Evolutionary conservation across 495 filamentous ascomycete genomes (phyloP).

Genomic region (Penicillium cosmopolitanum): DNA sequence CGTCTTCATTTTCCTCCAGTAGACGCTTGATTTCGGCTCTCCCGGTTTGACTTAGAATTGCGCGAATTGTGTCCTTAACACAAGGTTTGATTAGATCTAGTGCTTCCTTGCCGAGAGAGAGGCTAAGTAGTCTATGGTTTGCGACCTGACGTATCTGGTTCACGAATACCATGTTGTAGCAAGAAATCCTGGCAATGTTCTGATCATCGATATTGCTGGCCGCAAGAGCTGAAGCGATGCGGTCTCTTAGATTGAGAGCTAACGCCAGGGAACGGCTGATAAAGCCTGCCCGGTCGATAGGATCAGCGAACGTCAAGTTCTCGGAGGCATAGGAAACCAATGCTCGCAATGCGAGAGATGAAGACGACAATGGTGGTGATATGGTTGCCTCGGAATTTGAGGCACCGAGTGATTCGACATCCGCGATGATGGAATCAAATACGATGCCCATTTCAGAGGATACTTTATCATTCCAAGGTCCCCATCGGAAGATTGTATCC

Average conservation of each 20-base stretch:
- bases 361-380: slow-evolving; percentile 4
- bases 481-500: slow-evolving; percentile 62
- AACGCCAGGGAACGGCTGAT: slow-evolving; percentile 37
- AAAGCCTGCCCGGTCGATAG: slow-evolving; percentile 48
- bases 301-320: slow-evolving; percentile 55
- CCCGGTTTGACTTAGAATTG: slow-evolving; percentile 41
- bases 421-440: slow-evolving; percentile 55
- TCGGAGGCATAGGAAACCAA: slow-evolving; percentile 54
- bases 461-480: slow-evolving; percentile 67
- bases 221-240: slow-evolving; percentile 28
- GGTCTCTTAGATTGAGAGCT: slow-evolving; percentile 31
- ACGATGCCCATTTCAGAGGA: slow-evolving; percentile 68
- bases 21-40: slow-evolving; percentile 58
- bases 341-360: slow-evolving; percentile 31
- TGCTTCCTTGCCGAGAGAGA: slow-evolving; percentile 25
- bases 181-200: slow-evolving; percentile 29
- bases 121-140: slow-evolving; percentile 39
- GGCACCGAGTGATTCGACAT: slow-evolving; percentile 21
- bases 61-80: slow-evolving; percentile 42
- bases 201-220: slow-evolving; percentile 22
- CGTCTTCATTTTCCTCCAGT: slow-evolving; percentile 63
- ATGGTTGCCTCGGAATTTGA: slow-evolving; percentile 5
- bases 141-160: slow-evolving; percentile 48
- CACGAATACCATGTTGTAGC: slow-evolving; percentile 42
- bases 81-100: slow-evolving; percentile 34